A percentile compares a stretch with the other conserved stretches of the same genome.
These are phyloP conservation scores for Escallonia herrerae DNA, from an alignment of 129 eudicot species.

Conservation along the genomic window DNA sequence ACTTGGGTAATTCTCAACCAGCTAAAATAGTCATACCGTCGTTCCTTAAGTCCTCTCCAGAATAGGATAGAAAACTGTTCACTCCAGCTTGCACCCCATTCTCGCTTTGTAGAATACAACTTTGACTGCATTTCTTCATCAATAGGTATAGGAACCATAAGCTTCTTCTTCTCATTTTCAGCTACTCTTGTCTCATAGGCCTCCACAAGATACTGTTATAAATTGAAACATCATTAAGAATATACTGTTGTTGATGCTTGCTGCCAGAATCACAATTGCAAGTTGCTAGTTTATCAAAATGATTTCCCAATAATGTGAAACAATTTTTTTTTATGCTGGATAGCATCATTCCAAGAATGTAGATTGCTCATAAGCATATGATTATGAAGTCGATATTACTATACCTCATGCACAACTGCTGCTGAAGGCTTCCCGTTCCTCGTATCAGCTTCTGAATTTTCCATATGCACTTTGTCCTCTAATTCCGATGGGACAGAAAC, in stretches of 20 bases:
- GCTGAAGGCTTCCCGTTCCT: constrained; percentile 74
- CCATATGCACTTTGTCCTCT: constrained; percentile 73
- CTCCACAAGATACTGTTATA: constrained; percentile 80
- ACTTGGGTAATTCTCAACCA: constrained; percentile 95
- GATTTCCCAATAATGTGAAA: not conserved
- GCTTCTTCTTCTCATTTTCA: constrained; percentile 65
- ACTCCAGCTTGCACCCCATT: constrained; percentile 98
- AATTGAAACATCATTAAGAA: not conserved
- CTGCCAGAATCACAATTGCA: not conserved
- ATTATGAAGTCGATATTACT: not conserved
- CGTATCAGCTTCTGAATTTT: constrained; percentile 45
- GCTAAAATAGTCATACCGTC: constrained; percentile 88
- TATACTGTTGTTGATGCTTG: not conserved
- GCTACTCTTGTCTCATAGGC: constrained; percentile 82
- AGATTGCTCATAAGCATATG: not conserved
- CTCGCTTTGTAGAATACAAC: constrained; percentile 48
- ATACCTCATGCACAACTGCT: constrained; percentile 71
- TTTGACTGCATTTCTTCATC: constrained; percentile 61
- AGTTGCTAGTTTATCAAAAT: not conserved
- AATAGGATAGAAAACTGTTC: constrained; percentile 67
- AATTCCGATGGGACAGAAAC: constrained; percentile 87
- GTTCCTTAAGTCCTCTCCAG: constrained; percentile 84
- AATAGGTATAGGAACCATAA: constrained; percentile 39
- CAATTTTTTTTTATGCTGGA: no score
- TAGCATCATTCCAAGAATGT: no score